Base-by-base conservation (phyloP, 306 rosid species). In the Trifolium dubium region DNA sequence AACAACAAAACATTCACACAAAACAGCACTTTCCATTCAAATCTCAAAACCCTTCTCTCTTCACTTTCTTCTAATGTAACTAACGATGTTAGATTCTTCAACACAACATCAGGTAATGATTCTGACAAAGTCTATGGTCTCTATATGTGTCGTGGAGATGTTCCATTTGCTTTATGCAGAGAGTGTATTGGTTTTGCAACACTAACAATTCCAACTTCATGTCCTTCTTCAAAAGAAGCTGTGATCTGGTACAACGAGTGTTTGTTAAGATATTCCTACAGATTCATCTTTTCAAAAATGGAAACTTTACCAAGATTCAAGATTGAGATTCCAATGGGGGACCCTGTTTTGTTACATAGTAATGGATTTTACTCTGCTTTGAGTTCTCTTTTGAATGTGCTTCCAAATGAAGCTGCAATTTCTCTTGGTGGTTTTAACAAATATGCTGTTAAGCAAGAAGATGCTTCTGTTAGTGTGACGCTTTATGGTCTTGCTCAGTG, bases 211-310 rank as follows among this genome's bases (percentile, higher is more conserved):
- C 47, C 64, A 8, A 50, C 75, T 0, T 68, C 73, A 5, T 86
- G 88, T 39, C 65, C 86, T 2, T 2, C 2, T 0, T 28, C 83
- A 0, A 84, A 55, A 63, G 76, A 72, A 23, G 88, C 86, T 54
- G 64, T 84, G 3, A 82, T 73, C 4, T 84, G 88, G 88, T 86
- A 84, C 78, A 85, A 79, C 73, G 81, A 79, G 63, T 86, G 90
- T 34, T 65, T 66, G 51, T 8, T 86, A 1, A 79, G 88, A 0
- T 86, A 84, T 50, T 84, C 86, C 0, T 3, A 81, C 10, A 47
- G 64, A 5, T 50, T 44, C 9, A 43, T 86, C 75, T 86, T 84
- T 55, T 62, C 81, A 3, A 54, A 37, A 28, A 56, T 60, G 75
- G 85, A 80, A 31, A 81, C 82, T 30, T 39, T 50, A 62, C 87